Base-by-base conservation (phyloP, 2,329 filamentous ascomycete species). In the Elsinoe fawcettii region DNA sequence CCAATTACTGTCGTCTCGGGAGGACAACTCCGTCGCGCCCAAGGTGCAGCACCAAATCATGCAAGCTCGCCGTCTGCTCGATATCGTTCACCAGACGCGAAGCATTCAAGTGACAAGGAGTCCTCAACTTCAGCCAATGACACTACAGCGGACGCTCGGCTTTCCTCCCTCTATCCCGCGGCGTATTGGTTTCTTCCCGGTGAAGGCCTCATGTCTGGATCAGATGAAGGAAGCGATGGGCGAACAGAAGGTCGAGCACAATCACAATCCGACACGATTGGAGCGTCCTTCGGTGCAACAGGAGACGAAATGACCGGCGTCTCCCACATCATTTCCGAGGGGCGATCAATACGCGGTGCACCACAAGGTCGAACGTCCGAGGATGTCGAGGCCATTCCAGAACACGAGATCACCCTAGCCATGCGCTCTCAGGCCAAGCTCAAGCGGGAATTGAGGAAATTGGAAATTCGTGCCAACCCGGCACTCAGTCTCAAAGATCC, bases 391-490 rank as follows among this genome's bases (percentile, higher is more conserved):
- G 8, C 39, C 3, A n/a, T 43, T 20, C 2, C 39, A 11, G 39
- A 16, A 8, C 39, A 20, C 39, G n/a, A 20, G 16, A 22, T 16
- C 18, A 36, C 32, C 11, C 9, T 32, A 7, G 22, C 16, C 22
- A 11, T 9, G 16, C 53, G 37, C 12, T 32, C 36, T 2, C 11
- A 41, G 8, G 25, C 54, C 2, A 56, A 56, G 34, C 6, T 56
- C 9, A 22, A 30, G n/a, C 20, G 54, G n/a, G 54, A 56, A 25
- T 39, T 56, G 7, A 41, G 54, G 6, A 46, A 49, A 18, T 14
- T 56, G 22, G 30, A 56, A n/a, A 56, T 56, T 9, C 37, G 30
- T 37, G 54, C 54, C 39, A 56, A 56, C 16, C 54, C 54, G 9
- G 12, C 54, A 23, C 20, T 56, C n/a, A 43, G 16, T 8, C 14